Percentiles rank a stretch among this genome's conserved stretches.
Evolutionary conservation across 202 grass and related monocot genomes (phyloP).

Genomic region (Elaeis oleifera): DNA sequence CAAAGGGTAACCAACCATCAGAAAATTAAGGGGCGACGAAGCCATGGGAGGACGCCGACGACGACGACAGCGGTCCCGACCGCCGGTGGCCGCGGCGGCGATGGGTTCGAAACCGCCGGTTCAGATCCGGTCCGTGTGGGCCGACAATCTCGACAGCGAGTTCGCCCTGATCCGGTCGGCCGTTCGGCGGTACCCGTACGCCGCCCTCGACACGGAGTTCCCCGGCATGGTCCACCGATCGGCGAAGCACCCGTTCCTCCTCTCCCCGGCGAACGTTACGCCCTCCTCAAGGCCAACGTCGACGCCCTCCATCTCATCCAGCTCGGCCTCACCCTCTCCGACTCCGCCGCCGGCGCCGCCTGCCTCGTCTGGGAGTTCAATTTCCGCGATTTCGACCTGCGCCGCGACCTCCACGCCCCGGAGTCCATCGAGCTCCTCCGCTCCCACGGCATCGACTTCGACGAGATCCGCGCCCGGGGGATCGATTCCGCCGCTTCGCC

Average conservation of each 20-base stretch:
- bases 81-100: too few relatives aligned
- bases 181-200: neutral
- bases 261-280: neutral
- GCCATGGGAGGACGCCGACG: too few relatives aligned
- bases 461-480: neutral
- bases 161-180: neutral
- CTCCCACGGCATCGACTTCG: conserved; percentile 2
- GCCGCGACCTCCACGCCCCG: neutral
- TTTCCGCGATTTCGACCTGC: neutral
- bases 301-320: conserved; percentile 8
- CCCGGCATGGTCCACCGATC: conserved; percentile 6
- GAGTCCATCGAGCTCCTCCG: conserved; percentile 1
- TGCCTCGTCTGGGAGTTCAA: neutral
- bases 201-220: conserved; percentile 4
- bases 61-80: too few relatives aligned
- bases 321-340: conserved; percentile 9
- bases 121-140: conserved; percentile 3
- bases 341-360: neutral
- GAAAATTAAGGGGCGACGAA: too few relatives aligned
- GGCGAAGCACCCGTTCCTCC: neutral
- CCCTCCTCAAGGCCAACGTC: conserved; percentile 8
- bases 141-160: neutral
- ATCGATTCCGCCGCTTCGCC: conserved; percentile 8
- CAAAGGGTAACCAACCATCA: too few relatives aligned
- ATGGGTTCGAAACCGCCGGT: neutral